Base-by-base conservation (phyloP, 371 early-diverging fungal species). In the Syncephalis plumigaleata region DNA sequence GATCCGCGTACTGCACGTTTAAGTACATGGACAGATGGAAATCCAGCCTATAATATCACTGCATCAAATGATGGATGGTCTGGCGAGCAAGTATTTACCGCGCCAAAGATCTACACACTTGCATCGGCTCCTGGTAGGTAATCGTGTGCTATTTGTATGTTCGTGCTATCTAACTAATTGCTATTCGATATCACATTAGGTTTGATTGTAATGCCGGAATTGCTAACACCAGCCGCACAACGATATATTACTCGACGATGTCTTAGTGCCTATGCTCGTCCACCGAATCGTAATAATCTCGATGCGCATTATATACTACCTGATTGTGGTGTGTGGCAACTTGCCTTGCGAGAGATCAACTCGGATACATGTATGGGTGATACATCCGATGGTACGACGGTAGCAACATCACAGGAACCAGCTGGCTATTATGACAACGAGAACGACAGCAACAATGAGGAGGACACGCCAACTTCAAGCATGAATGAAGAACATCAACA, bases 201-300 rank as follows among this genome's bases (percentile, higher is more conserved):
- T 1, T 61, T 91, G 40, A 69, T 87, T 43, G 56, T 87, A 47
- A 81, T 91, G 26, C 83, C 77, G 1, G 70, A 73, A 46, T 71
- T 79, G 20, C 77, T 91, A 48, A 71, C 77, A 22, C 67, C 70
- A 2, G 52, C 58, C 37, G 78, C 73, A 1, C 86, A 91, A 54
- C 65, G 76, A 23, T 52, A 55, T 27, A 49, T 84, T 16, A 69
- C 85, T 11, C 65, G 68, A 48, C 56, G 66, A 9, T 80, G 84
- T 40, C 58, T 89, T 11, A 61, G 65, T 44, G 71, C 76, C 13
- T 84, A 77, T 52, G 61, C 84, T 0, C 54, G 59, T 23, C 68
- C 71, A 13, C 92, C 92, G 4, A 86, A 87, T 58, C 72, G 70
- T 20, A 73, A 79, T 48, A 91, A 83, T 59, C 71, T 89, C 11